Percentiles rank a stretch among this genome's conserved stretches.
phyloP scores from a whole-genome alignment of 768 basidiomycete genomes.

The Trametes villosa region DNA sequence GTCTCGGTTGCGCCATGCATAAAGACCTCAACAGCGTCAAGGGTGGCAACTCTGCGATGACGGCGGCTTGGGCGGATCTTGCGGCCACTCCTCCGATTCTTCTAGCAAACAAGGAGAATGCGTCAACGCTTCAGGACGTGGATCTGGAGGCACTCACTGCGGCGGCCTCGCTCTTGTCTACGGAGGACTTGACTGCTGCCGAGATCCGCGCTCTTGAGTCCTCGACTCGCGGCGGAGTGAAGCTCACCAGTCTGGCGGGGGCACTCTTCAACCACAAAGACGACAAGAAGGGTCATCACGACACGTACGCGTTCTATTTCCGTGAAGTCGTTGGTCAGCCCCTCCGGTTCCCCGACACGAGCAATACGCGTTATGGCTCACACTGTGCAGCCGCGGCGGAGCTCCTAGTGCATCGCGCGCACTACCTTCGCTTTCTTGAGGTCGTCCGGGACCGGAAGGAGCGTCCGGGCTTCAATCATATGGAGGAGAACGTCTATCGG shows the following conservation, averaged over 20 bases:
- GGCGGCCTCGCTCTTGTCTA: not conserved
- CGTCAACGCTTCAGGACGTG: not conserved
- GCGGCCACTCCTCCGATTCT: slow-evolving; percentile 6
- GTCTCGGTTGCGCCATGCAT: slow-evolving; percentile 20
- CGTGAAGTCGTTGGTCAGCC: slow-evolving; percentile 23
- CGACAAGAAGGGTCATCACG: slow-evolving; percentile 41
- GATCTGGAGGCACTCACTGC: not conserved
- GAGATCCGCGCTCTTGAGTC: not conserved
- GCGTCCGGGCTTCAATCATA: slow-evolving; percentile 32
- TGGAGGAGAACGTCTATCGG: slow-evolving; percentile 35
- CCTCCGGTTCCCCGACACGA: slow-evolving; percentile 39
- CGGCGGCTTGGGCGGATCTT: slow-evolving; percentile 7
- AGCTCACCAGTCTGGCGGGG: slow-evolving; percentile 34
- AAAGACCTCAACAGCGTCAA: slow-evolving; percentile 25
- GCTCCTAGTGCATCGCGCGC: slow-evolving; percentile 31
- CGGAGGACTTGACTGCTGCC: not conserved
- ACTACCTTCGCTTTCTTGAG: slow-evolving; percentile 34
- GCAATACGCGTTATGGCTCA: slow-evolving; percentile 41
- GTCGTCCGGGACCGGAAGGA: slow-evolving; percentile 34
- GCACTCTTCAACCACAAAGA: slow-evolving; percentile 41
- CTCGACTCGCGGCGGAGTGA: slow-evolving; percentile 30
- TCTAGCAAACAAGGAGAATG: slow-evolving; percentile 24
- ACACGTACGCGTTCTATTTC: slow-evolving; percentile 33
- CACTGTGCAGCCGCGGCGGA: slow-evolving; percentile 36
- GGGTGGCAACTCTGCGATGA: slow-evolving; percentile 11